Percentiles rank a stretch among this genome's conserved stretches.
phyloP scores from a whole-genome alignment of 2,329 filamentous ascomycete genomes.

The Fusarium agapanthi region DNA sequence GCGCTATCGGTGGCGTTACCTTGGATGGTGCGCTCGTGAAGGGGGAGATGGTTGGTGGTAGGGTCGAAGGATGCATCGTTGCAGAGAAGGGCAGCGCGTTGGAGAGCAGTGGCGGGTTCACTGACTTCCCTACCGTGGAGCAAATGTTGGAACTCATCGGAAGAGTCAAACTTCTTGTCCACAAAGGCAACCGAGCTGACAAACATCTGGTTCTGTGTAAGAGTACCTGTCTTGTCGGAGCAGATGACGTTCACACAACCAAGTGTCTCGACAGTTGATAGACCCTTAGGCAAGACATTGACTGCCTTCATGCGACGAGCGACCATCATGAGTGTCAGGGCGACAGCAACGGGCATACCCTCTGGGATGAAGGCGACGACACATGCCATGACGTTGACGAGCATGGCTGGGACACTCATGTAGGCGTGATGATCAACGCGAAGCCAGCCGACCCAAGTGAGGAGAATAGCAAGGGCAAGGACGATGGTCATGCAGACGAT shows the following conservation, averaged over 20 bases:
- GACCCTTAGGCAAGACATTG: constrained; percentile 53
- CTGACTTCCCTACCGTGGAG: not conserved
- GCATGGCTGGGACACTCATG: constrained; percentile 54
- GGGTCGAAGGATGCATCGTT: constrained; percentile 56
- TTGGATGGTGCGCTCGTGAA: constrained; percentile 48
- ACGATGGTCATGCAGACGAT: constrained; percentile 51
- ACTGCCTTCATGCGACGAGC: constrained; percentile 54
- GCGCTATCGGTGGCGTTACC: constrained; percentile 56
- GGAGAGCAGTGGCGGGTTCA: constrained; percentile 1
- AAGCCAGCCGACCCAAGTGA: constrained; percentile 57
- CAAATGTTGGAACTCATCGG: constrained; percentile 37
- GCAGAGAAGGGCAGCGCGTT: constrained; percentile 44
- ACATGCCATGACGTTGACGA: constrained; percentile 57
- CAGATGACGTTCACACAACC: constrained; percentile 56
- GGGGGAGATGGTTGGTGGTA: constrained; percentile 46
- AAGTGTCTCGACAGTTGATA: constrained; percentile 54
- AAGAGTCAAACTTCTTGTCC: constrained; percentile 42
- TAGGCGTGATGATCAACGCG: constrained; percentile 47
- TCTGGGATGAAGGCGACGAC: constrained; percentile 53
- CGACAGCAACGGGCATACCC: constrained; percentile 52
- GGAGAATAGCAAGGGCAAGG: constrained; percentile 52
- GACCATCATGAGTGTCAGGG: constrained; percentile 54
- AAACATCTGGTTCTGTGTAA: constrained; percentile 57
- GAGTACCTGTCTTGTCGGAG: constrained; percentile 54
- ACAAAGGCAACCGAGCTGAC: constrained; percentile 51